Conservation (phyloP, 1,139 yeast species). For the Yamadazyma trypodendri region DNA sequence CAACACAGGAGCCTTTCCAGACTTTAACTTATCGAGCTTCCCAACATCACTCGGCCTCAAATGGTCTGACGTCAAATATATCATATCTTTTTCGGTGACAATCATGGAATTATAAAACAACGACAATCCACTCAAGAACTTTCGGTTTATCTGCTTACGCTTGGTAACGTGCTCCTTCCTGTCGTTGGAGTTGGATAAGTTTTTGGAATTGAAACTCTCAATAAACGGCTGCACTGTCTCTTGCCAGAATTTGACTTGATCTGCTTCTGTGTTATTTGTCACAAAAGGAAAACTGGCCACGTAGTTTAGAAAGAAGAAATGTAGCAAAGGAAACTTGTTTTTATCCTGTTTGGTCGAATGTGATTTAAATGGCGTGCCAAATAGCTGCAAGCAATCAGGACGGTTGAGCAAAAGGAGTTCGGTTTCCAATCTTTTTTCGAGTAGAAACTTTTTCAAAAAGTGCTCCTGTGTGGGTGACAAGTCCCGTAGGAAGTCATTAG, state of each 20-base stretch:
- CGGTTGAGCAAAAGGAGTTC: slow-evolving; percentile 63
- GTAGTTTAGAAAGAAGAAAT: slow-evolving; percentile 62
- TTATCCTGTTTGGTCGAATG: not conserved
- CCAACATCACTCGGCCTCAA: slow-evolving; percentile 54
- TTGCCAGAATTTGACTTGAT: slow-evolving; percentile 69
- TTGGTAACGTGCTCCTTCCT: slow-evolving; percentile 75
- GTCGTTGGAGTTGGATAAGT: slow-evolving; percentile 64
- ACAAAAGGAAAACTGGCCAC: slow-evolving; percentile 75
- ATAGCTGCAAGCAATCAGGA: slow-evolving; percentile 55
- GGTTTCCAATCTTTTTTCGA: slow-evolving; percentile 56
- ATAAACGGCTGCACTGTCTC: slow-evolving; percentile 75
- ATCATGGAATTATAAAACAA: slow-evolving; percentile 76
- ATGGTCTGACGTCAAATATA: slow-evolving; percentile 49
- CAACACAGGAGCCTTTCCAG: slow-evolving; percentile 18
- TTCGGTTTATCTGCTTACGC: slow-evolving; percentile 60
- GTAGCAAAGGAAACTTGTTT: slow-evolving; percentile 56
- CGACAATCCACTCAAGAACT: slow-evolving; percentile 59
- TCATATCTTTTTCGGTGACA: slow-evolving; percentile 57
- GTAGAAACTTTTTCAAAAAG: slow-evolving; percentile 75
- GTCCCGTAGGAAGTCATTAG: slow-evolving; percentile 17
- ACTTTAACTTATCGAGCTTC: slow-evolving; percentile 38
- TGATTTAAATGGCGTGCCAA: slow-evolving; percentile 69
- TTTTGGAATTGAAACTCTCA: slow-evolving; percentile 70
- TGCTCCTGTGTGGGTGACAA: slow-evolving; percentile 71
- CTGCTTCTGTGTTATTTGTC: slow-evolving; percentile 41